phyloP scores from a whole-genome alignment of 2,329 filamentous ascomycete species.

The Podosphaera fusca region DNA sequence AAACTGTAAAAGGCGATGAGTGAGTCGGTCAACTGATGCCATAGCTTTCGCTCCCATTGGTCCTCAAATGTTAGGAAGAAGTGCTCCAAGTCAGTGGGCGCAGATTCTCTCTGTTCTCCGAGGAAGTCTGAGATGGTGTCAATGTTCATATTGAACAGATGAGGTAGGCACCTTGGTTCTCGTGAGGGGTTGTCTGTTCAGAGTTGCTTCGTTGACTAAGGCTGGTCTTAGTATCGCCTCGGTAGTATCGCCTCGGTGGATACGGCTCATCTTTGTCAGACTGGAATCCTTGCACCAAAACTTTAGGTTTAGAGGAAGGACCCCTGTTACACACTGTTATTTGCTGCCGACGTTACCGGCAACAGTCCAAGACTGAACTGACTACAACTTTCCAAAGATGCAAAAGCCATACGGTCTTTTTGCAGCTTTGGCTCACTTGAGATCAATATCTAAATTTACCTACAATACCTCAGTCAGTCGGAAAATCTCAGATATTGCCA shows the following conservation, averaged over 20 bases:
- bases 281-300: too few relatives aligned
- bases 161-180: not conserved
- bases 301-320: too few relatives aligned
- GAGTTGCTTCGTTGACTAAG: too few relatives aligned
- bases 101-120: conserved; percentile 65
- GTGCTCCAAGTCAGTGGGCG: conserved; percentile 69
- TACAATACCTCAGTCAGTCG: conserved; percentile 24
- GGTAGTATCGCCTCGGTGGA: too few relatives aligned
- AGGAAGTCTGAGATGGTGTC: conserved; percentile 85
- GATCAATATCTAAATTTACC: conserved; percentile 21
- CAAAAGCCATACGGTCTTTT: conserved; percentile 18
- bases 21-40: conserved; percentile 90
- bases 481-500: conserved; percentile 58
- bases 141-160: conserved; percentile 40
- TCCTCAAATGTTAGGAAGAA: conserved; percentile 85
- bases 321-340: too few relatives aligned
- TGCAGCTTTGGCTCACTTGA: conserved; percentile 30
- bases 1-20: conserved; percentile 74
- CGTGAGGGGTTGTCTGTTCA: too few relatives aligned
- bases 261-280: too few relatives aligned
- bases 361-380: too few relatives aligned
- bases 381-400: conserved; percentile 11
- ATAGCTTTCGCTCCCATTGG: conserved; percentile 94
- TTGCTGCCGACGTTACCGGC: too few relatives aligned
- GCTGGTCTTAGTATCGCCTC: too few relatives aligned